phyloP scores from a whole-genome alignment of 179 eudicot genomes.

The Spinacia oleracea region DNA sequence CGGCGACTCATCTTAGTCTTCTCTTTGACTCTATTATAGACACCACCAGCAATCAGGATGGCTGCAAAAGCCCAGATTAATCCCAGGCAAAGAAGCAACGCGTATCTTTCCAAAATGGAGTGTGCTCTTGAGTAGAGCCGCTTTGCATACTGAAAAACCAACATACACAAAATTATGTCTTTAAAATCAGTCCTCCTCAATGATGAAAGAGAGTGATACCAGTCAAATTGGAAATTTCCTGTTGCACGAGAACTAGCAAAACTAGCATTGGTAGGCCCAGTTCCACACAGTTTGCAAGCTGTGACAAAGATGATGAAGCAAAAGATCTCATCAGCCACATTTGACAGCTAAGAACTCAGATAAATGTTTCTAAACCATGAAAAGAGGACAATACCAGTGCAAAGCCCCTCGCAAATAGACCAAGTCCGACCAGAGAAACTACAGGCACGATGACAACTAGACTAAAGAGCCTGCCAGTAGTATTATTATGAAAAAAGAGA shows the following conservation, averaged over 20 bases:
- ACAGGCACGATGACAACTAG: conserved; percentile 79
- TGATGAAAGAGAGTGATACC: not conserved
- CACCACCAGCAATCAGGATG: too few relatives aligned
- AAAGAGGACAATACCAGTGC: conserved; percentile 56
- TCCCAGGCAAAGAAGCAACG: too few relatives aligned
- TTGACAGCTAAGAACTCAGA: too few relatives aligned
- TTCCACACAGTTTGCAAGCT: conserved; percentile 87
- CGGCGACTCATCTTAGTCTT: conserved; percentile 70
- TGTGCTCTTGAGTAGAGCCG: too few relatives aligned
- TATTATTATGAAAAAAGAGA: not conserved
- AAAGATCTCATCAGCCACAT: too few relatives aligned
- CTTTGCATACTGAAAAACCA: too few relatives aligned
- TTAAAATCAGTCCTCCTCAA: too few relatives aligned
- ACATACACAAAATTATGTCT: too few relatives aligned
- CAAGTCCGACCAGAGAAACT: conserved; percentile 80
- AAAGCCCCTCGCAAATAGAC: conserved; percentile 79
- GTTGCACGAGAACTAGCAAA: conserved; percentile 66
- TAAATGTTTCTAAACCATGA: too few relatives aligned
- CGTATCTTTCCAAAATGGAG: too few relatives aligned
- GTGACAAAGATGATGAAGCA: conserved; percentile 14
- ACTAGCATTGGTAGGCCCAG: conserved; percentile 89
- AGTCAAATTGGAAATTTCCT: conserved; percentile 42
- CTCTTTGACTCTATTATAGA: too few relatives aligned
- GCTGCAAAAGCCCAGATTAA: too few relatives aligned
- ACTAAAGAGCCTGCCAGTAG: conserved; percentile 59